Percentiles rank a stretch among this genome's conserved stretches.
These are phyloP conservation scores for Phoma sp. DNA, from an alignment of 2,329 filamentous ascomycete genomes.

Conservation along the genomic window DNA sequence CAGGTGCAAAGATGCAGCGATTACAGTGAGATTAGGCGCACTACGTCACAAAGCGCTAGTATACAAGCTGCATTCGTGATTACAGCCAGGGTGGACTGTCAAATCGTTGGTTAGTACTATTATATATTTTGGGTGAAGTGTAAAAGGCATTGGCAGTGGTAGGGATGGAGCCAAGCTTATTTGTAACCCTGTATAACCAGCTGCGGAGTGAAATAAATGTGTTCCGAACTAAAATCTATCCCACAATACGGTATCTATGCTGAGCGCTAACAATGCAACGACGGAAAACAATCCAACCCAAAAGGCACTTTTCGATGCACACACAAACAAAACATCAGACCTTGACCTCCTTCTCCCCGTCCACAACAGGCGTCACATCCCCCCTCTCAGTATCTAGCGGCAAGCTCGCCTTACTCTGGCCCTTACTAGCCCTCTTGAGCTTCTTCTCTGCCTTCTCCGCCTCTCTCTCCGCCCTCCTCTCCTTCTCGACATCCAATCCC, in stretches of 20 bases:
- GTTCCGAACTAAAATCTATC: background rate
- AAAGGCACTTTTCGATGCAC: background rate
- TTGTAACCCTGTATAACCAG: background rate
- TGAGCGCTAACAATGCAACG: background rate
- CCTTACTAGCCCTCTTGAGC: slow-evolving; percentile 35
- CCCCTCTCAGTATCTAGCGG: slow-evolving; percentile 12
- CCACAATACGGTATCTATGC: background rate
- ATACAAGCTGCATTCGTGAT: too few relatives aligned
- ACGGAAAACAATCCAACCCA: background rate
- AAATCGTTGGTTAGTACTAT: too few relatives aligned
- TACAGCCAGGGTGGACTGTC: too few relatives aligned
- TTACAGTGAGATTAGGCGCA: background rate
- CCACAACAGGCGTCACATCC: background rate
- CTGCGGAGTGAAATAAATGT: background rate
- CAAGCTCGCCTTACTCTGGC: slow-evolving; percentile 8
- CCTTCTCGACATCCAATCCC: slow-evolving; percentile 53
- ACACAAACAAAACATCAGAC: background rate
- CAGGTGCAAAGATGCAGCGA: background rate
- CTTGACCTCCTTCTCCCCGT: slow-evolving; percentile 2
- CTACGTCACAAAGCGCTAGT: background rate
- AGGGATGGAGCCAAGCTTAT: too few relatives aligned
- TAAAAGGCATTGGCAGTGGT: too few relatives aligned
- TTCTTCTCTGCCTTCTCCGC: slow-evolving; percentile 40
- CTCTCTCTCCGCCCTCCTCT: slow-evolving; percentile 46
- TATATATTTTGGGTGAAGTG: too few relatives aligned